Evolutionary conservation across 1,284 basidiomycete species (phyloP), one percentile per base, ranked within the genome.

Genomic region (Sanguinoderma infundibulare): DNA sequence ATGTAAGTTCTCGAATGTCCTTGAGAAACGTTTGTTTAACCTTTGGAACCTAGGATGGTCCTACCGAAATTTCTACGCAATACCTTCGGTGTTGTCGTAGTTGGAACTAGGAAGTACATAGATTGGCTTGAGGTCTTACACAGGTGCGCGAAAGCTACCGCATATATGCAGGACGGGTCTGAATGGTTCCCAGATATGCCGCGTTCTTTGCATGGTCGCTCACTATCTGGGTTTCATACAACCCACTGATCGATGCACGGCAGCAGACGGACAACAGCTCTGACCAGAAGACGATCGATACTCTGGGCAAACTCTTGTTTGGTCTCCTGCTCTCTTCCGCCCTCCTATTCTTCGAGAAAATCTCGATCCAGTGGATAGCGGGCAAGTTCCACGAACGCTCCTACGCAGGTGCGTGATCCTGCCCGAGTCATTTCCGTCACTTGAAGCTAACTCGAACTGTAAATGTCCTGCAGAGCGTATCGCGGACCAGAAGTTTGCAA

Each of bases 321-420:
- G 92, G 87, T 2, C 72, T 94, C 53, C 85, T 89, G 73, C 73
- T 97, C 54, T 93, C 89, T 71, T 77, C 89, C 0, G 82, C 85
- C 36, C 81, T 96, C 26, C 81, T 96, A 8, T 81, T 93, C 9
- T 87, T 83, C 54, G 94, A 97, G 74, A 98, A 98, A 74, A 85
- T 96, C 64, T 75, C 90, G 15, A 92, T 98, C 59, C 96, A 98
- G 73, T 87, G 89, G 78, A 94, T 96, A 67, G 91, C 92, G 62
- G 79, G 77, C 67, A 91, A 91, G 72, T 97, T 96, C 81, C 95
- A 97, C 76, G 90, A 93, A 70, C 84, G 90, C 66, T 94, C 92
- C 9, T 97, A 95, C 73, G 91, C 91, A 58, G 88, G 88, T 87
- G 51, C 32, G 80, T 20, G 8, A 3, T 17, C 15, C 17, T 5